These are phyloP conservation scores for Mycena galopus DNA, from an alignment of 768 basidiomycete genomes.

Conservation along the genomic window DNA sequence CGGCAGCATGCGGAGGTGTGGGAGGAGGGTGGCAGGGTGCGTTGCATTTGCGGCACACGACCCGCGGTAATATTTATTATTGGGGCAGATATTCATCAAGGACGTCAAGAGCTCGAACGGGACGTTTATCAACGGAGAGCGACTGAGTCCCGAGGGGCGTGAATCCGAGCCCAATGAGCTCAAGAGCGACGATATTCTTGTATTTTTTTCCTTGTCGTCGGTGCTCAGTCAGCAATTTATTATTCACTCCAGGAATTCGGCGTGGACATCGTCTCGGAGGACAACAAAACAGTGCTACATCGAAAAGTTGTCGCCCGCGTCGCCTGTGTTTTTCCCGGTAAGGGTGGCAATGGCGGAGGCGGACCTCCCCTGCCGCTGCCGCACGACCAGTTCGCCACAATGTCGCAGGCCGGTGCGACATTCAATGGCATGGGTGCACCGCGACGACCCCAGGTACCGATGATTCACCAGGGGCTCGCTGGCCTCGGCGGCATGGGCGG, in stretches of 20 bases:
- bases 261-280: slow-evolving; percentile 98
- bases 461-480: slow-evolving; percentile 71
- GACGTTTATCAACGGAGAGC: slow-evolving; percentile 97
- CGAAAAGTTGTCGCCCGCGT: slow-evolving; percentile 98
- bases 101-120: slow-evolving; percentile 99
- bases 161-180: slow-evolving; percentile 95
- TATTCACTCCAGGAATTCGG: slow-evolving; percentile 91
- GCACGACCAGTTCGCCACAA: slow-evolving; percentile 31
- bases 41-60: slow-evolving; percentile 23
- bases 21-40: slow-evolving; percentile 91
- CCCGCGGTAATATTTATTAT: slow-evolving; percentile 3
- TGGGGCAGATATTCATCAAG: slow-evolving; percentile 90
- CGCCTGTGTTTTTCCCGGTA: slow-evolving; percentile 86
- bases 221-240: too few species aligned
- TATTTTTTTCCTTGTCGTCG: slow-evolving; percentile 43
- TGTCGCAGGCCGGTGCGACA: background rate
- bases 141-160: slow-evolving; percentile 88
- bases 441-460: slow-evolving; percentile 61
- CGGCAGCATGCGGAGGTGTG: slow-evolving; percentile 97
- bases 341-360: too few species aligned
- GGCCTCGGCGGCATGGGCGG: slow-evolving; percentile 86
- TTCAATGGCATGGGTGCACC: slow-evolving; percentile 47
- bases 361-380: slow-evolving; percentile 42
- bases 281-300: slow-evolving; percentile 97
- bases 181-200: slow-evolving; percentile 95